phyloP scores from a whole-genome alignment of 1,284 basidiomycete genomes.

The Ceratobasidium sp. region DNA sequence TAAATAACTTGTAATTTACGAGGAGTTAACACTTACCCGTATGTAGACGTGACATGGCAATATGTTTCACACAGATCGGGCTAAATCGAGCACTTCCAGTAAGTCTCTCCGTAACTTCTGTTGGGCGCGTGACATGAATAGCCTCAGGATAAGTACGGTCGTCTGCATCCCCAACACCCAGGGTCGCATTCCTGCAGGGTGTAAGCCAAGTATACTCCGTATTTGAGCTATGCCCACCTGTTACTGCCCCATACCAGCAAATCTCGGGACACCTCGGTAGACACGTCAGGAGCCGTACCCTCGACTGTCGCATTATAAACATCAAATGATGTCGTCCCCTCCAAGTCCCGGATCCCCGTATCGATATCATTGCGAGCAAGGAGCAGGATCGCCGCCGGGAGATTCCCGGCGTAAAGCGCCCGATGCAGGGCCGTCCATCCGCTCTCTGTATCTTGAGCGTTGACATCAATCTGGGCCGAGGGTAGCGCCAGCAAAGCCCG shows the following conservation, averaged over 20 bases:
- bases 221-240: constrained; percentile 57
- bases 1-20: not conserved
- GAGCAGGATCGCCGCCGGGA: constrained; percentile 81
- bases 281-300: constrained; percentile 69
- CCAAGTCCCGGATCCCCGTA: constrained; percentile 79
- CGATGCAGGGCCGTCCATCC: constrained; percentile 94
- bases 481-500: constrained; percentile 83
- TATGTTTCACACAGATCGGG: constrained; percentile 70
- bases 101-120: constrained; percentile 47
- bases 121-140: constrained; percentile 63
- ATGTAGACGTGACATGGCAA: constrained; percentile 86
- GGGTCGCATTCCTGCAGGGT: constrained; percentile 73
- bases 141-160: constrained; percentile 86
- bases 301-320: constrained; percentile 91
- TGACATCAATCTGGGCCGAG: constrained; percentile 72
- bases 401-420: constrained; percentile 88
- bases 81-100: constrained; percentile 61
- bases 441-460: constrained; percentile 83
- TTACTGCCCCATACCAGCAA: constrained; percentile 95
- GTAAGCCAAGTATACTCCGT: not conserved
- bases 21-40: constrained; percentile 60
- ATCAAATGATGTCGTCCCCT: constrained; percentile 94
- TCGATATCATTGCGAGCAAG: constrained; percentile 82
- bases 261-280: constrained; percentile 62
- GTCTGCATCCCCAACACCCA: constrained; percentile 84